These are phyloP conservation scores for Sugiyamaella xylanicola DNA, from an alignment of 1,139 yeast species.

Conservation along the genomic window DNA sequence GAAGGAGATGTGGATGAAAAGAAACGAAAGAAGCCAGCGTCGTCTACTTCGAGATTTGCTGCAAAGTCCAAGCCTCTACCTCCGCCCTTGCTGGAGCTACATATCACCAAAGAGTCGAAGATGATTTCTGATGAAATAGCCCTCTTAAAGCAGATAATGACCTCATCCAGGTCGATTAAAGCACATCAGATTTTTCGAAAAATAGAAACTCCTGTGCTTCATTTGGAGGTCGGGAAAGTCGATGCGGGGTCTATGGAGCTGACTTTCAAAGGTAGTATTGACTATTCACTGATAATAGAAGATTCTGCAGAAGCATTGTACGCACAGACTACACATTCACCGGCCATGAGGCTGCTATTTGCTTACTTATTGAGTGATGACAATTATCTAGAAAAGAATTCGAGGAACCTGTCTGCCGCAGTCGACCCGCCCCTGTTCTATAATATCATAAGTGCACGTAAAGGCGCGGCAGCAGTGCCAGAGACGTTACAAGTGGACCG, in stretches of 20 bases:
- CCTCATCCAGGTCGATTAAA: slow-evolving; percentile 4
- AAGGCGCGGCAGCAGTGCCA: slow-evolving; percentile 15
- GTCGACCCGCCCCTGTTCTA: slow-evolving; percentile 27
- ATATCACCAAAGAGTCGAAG: slow-evolving; percentile 12
- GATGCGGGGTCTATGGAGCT: slow-evolving; percentile 1
- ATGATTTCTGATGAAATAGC: slow-evolving; percentile 14
- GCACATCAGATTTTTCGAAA: slow-evolving; percentile 11
- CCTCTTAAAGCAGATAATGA: slow-evolving; percentile 10
- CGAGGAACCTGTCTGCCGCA: slow-evolving; percentile 19
- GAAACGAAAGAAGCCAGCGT: not conserved
- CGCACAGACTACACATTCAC: slow-evolving; percentile 19
- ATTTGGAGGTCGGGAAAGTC: slow-evolving; percentile 8
- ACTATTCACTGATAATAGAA: slow-evolving; percentile 22
- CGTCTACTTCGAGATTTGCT: not conserved
- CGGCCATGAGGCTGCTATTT: slow-evolving; percentile 21
- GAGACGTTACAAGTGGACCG: slow-evolving; percentile 42
- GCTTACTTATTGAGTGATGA: slow-evolving; percentile 21
- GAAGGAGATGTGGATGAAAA: slow-evolving; percentile 2
- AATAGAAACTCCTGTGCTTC: slow-evolving; percentile 11
- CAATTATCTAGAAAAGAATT: slow-evolving; percentile 17
- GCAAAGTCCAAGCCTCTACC: not conserved
- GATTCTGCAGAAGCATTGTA: slow-evolving; percentile 23
- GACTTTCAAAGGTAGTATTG: slow-evolving; percentile 19
- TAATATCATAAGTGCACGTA: slow-evolving; percentile 26
- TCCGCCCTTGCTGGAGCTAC: slow-evolving; percentile 17